Conservation (phyloP, 768 basidiomycete genomes). For the Sarcomyxa edulis region DNA sequence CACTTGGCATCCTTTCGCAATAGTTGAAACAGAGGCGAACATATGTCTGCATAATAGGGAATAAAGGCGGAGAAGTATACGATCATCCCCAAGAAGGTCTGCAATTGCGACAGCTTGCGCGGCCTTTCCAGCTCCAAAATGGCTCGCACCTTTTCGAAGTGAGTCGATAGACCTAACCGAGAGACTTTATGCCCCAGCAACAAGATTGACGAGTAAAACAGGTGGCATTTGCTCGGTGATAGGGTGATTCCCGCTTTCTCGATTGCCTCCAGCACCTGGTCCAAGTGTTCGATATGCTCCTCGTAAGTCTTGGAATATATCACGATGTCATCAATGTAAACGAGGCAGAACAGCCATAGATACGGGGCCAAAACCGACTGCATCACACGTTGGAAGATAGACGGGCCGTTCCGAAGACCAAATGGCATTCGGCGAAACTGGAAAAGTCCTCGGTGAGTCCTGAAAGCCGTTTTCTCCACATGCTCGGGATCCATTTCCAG, state of each 20-base stretch:
- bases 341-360: constrained; percentile 29
- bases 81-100: constrained; percentile 13
- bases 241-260: constrained; percentile 22
- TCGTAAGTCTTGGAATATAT: constrained; percentile 21
- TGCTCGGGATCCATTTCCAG: too few species aligned
- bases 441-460: too few species aligned
- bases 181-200: too few species aligned
- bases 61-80: constrained; percentile 10
- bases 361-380: constrained; percentile 27
- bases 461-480: too few species aligned
- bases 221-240: constrained; percentile 29
- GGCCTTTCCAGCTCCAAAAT: constrained; percentile 4
- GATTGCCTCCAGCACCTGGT: constrained; percentile 25
- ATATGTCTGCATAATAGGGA: constrained; percentile 9
- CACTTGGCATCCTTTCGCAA: constrained; percentile 3
- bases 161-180: constrained; percentile 8
- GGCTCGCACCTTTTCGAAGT: constrained; percentile 6
- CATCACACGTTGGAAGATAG: constrained; percentile 38
- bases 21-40: constrained; percentile 5
- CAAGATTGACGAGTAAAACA: too few species aligned
- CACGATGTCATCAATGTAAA: constrained; percentile 39
- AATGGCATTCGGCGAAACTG: too few species aligned
- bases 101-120: constrained; percentile 5
- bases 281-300: too few species aligned
- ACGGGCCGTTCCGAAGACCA: too few species aligned